Base-by-base conservation (phyloP, 2,329 filamentous ascomycete genomes). In the Zymoseptoria brevis region DNA sequence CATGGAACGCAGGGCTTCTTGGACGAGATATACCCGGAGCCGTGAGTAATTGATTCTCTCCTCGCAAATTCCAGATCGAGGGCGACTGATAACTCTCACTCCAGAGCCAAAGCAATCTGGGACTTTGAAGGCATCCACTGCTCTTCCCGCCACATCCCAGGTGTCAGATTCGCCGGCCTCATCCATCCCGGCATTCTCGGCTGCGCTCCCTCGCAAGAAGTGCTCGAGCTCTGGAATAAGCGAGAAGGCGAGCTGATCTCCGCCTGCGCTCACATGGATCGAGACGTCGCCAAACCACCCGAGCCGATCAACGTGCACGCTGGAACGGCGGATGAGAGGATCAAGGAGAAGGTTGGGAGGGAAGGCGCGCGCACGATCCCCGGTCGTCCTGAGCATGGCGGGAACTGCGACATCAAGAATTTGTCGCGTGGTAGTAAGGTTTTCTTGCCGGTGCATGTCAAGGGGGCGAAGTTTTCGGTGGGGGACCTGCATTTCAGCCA, bases 181-280 rank as follows among this genome's bases (percentile, higher is more conserved):
- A 96, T 96, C 71, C 92, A 96, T 72, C 92, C 92, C 0, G 92
- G 92, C 3, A 96, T 96, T 64, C 78, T 96, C 8, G 92, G 92
- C 19, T 96, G 90, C 69, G 92, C 92, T 0, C 92, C 92, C 0
- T 93, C 89, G 0, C 77, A 84, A 2, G 86, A 90, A 66, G 78
- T 96, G 16, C 83, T 96, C 9, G 83, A 82, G 0, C 86, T 84
- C 56, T 96, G 92, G 92, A 96, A 96, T 71, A 80, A 78, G 60
- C 88, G 92, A 35, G 92, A 96, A 74, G 86, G 76, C 11, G 88
- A 93, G 63, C 80, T 96, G 8, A 92, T 96, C 62, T 78, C 83
- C 0, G 83, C 86, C 2, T 81, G 79, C 67, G 82, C 84, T 54
- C 81, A 85, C 69, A 81, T 88, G 55, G 79, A 83, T 54, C 82